A percentile compares a stretch with the other conserved stretches of the same genome.
These are phyloP conservation scores for Gautieria morchelliformis DNA, from an alignment of 768 basidiomycete genomes.

Conservation along the genomic window DNA sequence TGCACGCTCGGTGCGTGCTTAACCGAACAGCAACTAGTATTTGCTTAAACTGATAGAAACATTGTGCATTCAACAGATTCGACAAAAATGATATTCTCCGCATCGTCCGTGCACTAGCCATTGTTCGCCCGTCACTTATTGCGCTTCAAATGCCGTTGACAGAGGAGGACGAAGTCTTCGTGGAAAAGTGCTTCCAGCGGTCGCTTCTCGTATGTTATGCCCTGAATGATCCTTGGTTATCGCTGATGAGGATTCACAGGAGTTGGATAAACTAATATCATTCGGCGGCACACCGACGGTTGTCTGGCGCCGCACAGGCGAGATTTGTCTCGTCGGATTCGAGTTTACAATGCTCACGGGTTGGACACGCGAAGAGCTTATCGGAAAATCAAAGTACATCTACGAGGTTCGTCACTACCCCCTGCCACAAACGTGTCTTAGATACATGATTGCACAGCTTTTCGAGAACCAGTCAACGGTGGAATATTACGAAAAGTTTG, in stretches of 20 bases:
- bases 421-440: not conserved
- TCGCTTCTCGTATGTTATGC: conserved; percentile 68
- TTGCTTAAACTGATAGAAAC: not conserved
- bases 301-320: conserved; percentile 95
- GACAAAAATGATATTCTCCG: conserved; percentile 94
- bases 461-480: conserved; percentile 95
- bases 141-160: conserved; percentile 97
- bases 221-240: conserved; percentile 5
- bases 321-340: conserved; percentile 92
- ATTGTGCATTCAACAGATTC: conserved; percentile 44
- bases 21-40: not conserved
- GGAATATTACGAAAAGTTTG: conserved; percentile 95
- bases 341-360: conserved; percentile 94
- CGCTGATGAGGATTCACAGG: conserved; percentile 35
- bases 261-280: conserved; percentile 93
- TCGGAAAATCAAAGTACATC: conserved; percentile 44
- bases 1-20: conserved; percentile 49
- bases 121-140: conserved; percentile 93
- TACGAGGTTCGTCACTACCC: conserved; percentile 22
- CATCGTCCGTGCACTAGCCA: conserved; percentile 88
- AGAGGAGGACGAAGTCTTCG: conserved; percentile 92
- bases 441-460: conserved; percentile 37
- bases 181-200: conserved; percentile 92
- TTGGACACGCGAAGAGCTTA: conserved; percentile 78
- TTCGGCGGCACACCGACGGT: conserved; percentile 97